Percentiles rank a stretch among this genome's conserved stretches.
phyloP scores from a whole-genome alignment of 2,329 filamentous ascomycete species.

The Escovopsis weberi region DNA sequence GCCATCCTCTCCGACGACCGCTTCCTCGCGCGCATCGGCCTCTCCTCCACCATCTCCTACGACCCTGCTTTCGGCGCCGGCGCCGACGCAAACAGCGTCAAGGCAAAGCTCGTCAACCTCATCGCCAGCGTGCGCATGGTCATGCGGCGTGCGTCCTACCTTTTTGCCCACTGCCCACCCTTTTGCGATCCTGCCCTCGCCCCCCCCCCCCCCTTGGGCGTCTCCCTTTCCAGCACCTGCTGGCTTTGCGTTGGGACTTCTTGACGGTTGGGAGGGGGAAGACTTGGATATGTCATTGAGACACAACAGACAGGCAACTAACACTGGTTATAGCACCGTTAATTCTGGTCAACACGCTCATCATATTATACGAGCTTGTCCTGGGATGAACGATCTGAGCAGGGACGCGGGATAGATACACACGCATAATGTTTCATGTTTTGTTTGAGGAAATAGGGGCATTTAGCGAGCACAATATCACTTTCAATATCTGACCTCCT shows the following conservation, averaged over 20 bases:
- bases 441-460: too few species aligned
- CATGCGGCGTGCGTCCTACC: conserved; percentile 57
- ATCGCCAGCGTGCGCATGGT: conserved; percentile 82
- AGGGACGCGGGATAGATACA: too few species aligned
- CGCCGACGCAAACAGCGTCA: conserved; percentile 57
- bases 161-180: neutral
- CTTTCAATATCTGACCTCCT: too few species aligned
- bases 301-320: neutral
- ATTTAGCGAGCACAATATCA: too few species aligned
- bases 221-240: too few species aligned
- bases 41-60: conserved; percentile 50
- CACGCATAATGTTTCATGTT: too few species aligned
- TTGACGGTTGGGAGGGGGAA: neutral
- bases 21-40: conserved; percentile 76
- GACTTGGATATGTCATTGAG: neutral
- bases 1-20: conserved; percentile 90
- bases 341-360: conserved; percentile 67
- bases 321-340: conserved; percentile 51
- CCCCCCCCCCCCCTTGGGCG: neutral
- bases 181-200: neutral
- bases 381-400: conserved; percentile 8
- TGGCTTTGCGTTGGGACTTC: neutral
- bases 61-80: conserved; percentile 68
- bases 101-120: conserved; percentile 75
- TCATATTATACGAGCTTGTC: conserved; percentile 71